Base-by-base conservation (phyloP, 352 stramenopile species). In the Phytophthora sojae region DNA sequence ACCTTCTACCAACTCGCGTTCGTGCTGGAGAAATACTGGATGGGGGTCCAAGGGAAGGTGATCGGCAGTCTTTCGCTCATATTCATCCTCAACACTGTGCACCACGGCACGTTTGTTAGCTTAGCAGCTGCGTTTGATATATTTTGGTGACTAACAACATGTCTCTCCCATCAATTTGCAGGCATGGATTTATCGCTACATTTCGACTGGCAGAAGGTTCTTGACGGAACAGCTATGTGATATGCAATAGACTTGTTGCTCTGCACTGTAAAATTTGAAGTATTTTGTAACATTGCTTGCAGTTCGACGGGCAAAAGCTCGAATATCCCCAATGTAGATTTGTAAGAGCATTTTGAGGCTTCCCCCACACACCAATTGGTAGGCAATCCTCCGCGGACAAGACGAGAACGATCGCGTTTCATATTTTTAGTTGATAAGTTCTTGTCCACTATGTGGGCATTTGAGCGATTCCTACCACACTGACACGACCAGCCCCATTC, bases 21-120 rank as follows among this genome's bases (percentile, higher is more conserved):
- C 57, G 58, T 74, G 61, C 69, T 83, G 47, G 73, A 81, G 53
- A 77, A 64, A 35, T 79, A 81, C 58, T 76, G 61, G 42, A 67
- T 71, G 58, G 54, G 30, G 6, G 57, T 76, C 2, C 67, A 78
- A 39, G 68, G 60, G 32, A 76, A 76, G 57, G 19, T 81, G 5
- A 26, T 76, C 19, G 61, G 53, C 37, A 67, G 61, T 39, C 37
- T 81, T 25, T 12, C 64, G 8, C 47, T 76, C 17, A 75, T 80
- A 37, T 73, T 79, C 25, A 62, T 76, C 42, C 50, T 75, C 12
- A 64, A 53, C 51, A 68, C 66, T 1, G 37, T 61, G 6, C 61
- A 68, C 25, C 61, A 68, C 2, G 61, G 50, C 52, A 23, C 6
- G 42, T 23, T 49, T 1, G 44, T 11, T 14, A 37, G 32, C 32